Evolutionary conservation across 192 early-diverging fungal genomes (phyloP), one percentile per base, ranked within the genome.

Genomic region (Linnemannia schmuckeri): DNA sequence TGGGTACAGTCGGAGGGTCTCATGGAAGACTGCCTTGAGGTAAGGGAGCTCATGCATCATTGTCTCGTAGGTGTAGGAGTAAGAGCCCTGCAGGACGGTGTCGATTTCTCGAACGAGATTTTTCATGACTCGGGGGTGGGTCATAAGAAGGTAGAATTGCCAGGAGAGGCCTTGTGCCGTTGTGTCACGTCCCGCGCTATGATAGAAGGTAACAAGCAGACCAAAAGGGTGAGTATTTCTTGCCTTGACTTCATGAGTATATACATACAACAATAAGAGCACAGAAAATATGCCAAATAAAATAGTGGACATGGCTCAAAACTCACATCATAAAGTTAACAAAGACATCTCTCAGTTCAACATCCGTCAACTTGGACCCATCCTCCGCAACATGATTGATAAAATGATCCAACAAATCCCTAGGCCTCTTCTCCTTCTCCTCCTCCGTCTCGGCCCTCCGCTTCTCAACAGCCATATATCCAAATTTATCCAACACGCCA

Each of bases 1-100:
- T 6, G 93, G 88, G 52, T 89, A 78, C 2, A 91, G 37, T 15
- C 92, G 82, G 76, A 92, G 74, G 27, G 90, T 91, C 72, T 94
- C 93, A 17, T 92, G 77, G 68, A 93, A 88, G 22, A 92, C 87
- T 0, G 92, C 90, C 37, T 91, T 92, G n/a, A 93, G 75, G 38
- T 90, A 90, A 6, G 88, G 88, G 1, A 93, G 75, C 6, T 74
- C 87, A 2, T 83, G 74, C 75, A 80, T 83, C 75, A 80, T 90
- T 9, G 35, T 88, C 87, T 61, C 91, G 35, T 57, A 89, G 54
- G 68, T 79, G 13, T 74, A 75, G 10, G 61, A 44, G 3, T 52
- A 12, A 5, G 71, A 76, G 41, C 55, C 69, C 7, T 76, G 49
- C 9, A 81, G 72, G n/a, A 80, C 73, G 3, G 40, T 75, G 33